phyloP scores from a whole-genome alignment of 345 rosid species.

The Arabidopsis suecica region DNA sequence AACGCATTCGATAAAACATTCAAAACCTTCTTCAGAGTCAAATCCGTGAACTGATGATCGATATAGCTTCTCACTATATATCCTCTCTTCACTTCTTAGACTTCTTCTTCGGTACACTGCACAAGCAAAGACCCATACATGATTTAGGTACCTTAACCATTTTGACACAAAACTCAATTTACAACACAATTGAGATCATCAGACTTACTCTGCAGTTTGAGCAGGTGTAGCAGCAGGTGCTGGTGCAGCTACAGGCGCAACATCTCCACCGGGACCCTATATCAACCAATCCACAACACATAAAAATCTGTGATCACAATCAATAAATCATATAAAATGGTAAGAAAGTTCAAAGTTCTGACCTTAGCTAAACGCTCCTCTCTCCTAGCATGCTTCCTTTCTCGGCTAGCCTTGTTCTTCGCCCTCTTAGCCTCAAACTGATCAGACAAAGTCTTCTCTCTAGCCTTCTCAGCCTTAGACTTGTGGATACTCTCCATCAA shows the following conservation, averaged over 20 bases:
- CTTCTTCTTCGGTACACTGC: conserved; percentile 44
- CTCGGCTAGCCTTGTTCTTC: conserved; percentile 52
- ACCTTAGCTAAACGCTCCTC: conserved; percentile 51
- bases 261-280: conserved; percentile 48
- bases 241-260: conserved; percentile 31
- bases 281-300: not conserved
- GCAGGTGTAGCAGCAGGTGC: conserved; percentile 26
- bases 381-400: conserved; percentile 49
- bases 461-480: conserved; percentile 50
- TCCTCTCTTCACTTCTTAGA: conserved; percentile 45
- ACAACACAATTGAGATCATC: not conserved
- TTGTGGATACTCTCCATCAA: conserved; percentile 67
- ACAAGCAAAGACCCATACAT: not conserved
- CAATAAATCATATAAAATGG: no score
- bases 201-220: conserved; percentile 38
- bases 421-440: conserved; percentile 52
- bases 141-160: not conserved
- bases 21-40: conserved; percentile 34
- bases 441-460: conserved; percentile 51
- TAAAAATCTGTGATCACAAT: not conserved
- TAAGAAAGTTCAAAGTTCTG: no score
- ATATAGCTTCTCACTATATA: conserved; percentile 26
- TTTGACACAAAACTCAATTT: not conserved
- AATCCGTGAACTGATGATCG: conserved; percentile 27
- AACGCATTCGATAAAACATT: conserved; percentile 36